These are phyloP conservation scores for Helotiales sp. DNA, from an alignment of 2,329 filamentous ascomycete species.

Conservation along the genomic window DNA sequence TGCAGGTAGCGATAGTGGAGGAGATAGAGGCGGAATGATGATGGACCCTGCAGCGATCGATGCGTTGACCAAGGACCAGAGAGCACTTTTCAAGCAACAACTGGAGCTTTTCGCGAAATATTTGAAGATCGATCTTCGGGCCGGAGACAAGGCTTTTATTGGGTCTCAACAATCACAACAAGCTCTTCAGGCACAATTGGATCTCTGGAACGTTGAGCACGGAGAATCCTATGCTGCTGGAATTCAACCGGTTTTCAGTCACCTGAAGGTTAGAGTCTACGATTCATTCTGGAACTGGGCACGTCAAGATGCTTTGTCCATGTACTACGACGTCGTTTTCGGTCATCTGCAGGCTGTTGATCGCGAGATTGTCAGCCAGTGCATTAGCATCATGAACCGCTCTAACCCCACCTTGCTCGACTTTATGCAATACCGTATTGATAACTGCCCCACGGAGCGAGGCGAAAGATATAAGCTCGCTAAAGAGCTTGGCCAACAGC, in stretches of 20 bases:
- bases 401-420: constrained; percentile 94
- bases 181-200: constrained; percentile 88
- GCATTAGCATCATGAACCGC: constrained; percentile 99
- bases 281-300: constrained; percentile 99
- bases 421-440: constrained; percentile 99
- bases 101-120: constrained; percentile 94
- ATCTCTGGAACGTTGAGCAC: constrained; percentile 94
- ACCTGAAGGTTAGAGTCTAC: constrained; percentile 93
- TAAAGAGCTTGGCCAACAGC: constrained; percentile 88
- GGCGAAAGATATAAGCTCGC: constrained; percentile 97
- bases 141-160: constrained; percentile 93
- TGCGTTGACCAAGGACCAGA: constrained; percentile 95
- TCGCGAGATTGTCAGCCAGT: constrained; percentile 97
- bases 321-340: constrained; percentile 99
- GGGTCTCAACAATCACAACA: constrained; percentile 83
- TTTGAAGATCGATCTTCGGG: constrained; percentile 93
- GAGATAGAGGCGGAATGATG: constrained; percentile 87
- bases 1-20: constrained; percentile 73
- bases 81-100: constrained; percentile 96
- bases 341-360: constrained; percentile 91
- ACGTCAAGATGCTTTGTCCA: constrained; percentile 92
- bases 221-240: constrained; percentile 95
- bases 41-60: constrained; percentile 98
- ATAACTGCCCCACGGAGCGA: constrained; percentile 95
- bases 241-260: constrained; percentile 91